Evolutionary conservation across 73 alveolate species (phyloP).

Genomic region (Loxodes magnus): DNA sequence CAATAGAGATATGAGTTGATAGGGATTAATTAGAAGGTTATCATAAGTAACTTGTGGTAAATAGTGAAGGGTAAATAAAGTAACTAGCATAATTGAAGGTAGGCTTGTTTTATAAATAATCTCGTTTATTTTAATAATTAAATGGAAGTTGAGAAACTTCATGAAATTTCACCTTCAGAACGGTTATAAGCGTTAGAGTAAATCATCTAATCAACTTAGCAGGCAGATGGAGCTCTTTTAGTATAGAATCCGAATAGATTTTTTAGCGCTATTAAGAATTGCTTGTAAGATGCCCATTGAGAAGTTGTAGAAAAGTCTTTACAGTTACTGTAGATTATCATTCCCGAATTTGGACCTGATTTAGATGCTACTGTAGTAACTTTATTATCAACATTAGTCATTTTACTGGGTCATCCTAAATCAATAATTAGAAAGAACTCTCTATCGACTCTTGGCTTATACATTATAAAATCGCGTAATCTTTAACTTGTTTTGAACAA

Average conservation of each 20-base stretch:
- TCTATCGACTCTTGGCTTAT: neutral
- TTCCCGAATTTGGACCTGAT: conserved; percentile 16
- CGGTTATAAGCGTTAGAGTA: too few species aligned
- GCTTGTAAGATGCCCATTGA: neutral
- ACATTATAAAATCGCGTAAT: conserved; percentile 2
- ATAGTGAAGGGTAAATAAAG: too few species aligned
- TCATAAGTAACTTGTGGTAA: too few species aligned
- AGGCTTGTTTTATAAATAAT: too few species aligned
- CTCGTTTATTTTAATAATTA: too few species aligned
- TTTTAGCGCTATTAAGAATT: neutral
- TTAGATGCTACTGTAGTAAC: neutral
- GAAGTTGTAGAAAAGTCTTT: neutral
- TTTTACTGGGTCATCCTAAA: neutral
- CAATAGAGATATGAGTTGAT: too few species aligned
- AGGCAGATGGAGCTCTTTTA: too few species aligned
- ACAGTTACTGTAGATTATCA: neutral
- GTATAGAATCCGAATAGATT: neutral
- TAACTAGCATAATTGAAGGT: too few species aligned
- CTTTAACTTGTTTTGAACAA: neutral
- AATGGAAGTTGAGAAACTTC: too few species aligned
- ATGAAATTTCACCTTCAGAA: too few species aligned
- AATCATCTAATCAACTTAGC: too few species aligned
- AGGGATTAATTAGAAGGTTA: too few species aligned
- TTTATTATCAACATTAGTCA: neutral
- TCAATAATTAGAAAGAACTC: conserved; percentile 7